Base-by-base conservation (phyloP, 2,329 filamentous ascomycete species). In the Diplodia sapinea region DNA sequence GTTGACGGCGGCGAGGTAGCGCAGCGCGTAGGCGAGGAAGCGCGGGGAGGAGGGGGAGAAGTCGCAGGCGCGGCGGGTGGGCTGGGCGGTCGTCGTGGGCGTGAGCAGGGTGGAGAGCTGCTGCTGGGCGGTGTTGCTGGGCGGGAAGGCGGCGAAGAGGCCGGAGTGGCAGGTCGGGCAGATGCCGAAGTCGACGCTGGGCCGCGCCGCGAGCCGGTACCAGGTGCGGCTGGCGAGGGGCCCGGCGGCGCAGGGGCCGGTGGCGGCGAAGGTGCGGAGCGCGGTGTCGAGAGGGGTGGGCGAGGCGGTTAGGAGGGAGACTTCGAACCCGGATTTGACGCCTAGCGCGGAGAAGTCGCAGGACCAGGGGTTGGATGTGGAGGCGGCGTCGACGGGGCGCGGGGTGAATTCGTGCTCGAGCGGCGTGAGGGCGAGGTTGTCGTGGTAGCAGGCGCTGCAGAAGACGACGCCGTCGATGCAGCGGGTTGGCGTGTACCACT, bases 101-200 rank as follows among this genome's bases (percentile, higher is more conserved):
- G 2, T 0, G 47, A 50, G 36, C n/a, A 62, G 43, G 78, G 0
- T 86, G 85, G 86, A 88, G 90, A 0, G 86, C 23, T 23, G 23
- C n/a, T n/a, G n/a, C n/a, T n/a, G n/a, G 87, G 29, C 82, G 79
- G 2, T 4, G 40, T 6, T 2, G 15, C 3, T 26, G 23, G 23
- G 3, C 1, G 40, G 40, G 36, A 90, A 77, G 66, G 89, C 87
- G 0, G 43, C 57, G 57, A 62, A 62, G 43, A 62, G 57, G 87
- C 85, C 0, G 88, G 88, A 74, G 97, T 93, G 71, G 93, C 91
- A 78, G 93, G 96, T 80, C 96, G 96, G 29, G 93, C 5, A 88
- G 77, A 33, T 78, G 73, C 5, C 87, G 88, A 0, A 90, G 81
- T 1, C 87, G 79, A 2, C 72, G 78, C 0, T 85, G 87, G 70